A percentile compares a stretch with the other conserved stretches of the same genome.
These are phyloP conservation scores for Dryas octopetala DNA, from an alignment of 306 rosid species.

Conservation along the genomic window DNA sequence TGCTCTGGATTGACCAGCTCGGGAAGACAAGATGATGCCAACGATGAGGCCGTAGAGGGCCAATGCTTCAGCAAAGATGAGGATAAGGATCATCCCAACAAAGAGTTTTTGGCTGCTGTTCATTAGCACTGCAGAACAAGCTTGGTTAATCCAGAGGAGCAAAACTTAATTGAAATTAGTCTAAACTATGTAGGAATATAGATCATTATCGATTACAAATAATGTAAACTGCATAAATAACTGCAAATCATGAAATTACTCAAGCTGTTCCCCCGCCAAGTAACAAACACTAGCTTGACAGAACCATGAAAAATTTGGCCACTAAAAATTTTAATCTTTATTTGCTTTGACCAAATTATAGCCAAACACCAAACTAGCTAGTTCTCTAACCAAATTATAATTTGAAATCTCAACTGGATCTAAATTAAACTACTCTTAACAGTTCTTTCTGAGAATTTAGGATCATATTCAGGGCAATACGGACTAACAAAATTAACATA, in stretches of 20 bases:
- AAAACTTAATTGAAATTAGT: background rate
- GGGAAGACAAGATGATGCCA: conserved; percentile 80
- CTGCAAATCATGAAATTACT: background rate
- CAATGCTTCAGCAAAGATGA: too few relatives aligned
- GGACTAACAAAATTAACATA: background rate
- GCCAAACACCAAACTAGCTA: background rate
- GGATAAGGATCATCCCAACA: conserved; percentile 85
- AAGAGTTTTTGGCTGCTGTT: conserved; percentile 90
- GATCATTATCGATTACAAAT: background rate
- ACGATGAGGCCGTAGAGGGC: conserved; percentile 81
- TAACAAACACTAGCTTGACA: background rate
- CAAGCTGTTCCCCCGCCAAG: background rate
- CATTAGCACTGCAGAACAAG: conserved; percentile 69
- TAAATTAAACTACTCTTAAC: too few relatives aligned
- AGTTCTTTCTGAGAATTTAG: background rate
- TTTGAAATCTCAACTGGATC: too few relatives aligned
- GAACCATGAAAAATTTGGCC: background rate
- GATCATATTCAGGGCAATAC: background rate
- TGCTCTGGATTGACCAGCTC: conserved; percentile 91
- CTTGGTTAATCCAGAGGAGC: conserved; percentile 19
- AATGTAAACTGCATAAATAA: background rate
- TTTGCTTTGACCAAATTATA: background rate
- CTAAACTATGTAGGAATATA: too few relatives aligned
- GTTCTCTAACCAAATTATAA: background rate
- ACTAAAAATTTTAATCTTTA: background rate